These are phyloP conservation scores for Candida schatavii DNA, from an alignment of 805 yeast species.

Conservation along the genomic window DNA sequence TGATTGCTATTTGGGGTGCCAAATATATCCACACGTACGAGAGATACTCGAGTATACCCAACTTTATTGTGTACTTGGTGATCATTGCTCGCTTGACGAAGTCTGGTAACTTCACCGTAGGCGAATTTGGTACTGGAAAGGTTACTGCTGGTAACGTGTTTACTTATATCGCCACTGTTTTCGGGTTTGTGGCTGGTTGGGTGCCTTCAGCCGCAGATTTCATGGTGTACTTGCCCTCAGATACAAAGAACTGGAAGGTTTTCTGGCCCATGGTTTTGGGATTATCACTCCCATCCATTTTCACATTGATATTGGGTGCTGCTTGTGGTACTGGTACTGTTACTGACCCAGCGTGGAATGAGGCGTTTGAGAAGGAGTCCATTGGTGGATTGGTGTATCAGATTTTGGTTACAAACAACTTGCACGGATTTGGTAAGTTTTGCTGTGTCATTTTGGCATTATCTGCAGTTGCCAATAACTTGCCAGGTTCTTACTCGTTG, in stretches of 20 bases:
- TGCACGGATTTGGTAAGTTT: conserved; percentile 32
- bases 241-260: conserved; percentile 26
- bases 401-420: conserved; percentile 24
- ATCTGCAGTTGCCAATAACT: conserved; percentile 29
- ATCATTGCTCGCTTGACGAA: conserved; percentile 26
- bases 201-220: conserved; percentile 32
- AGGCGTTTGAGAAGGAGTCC: conserved; percentile 25
- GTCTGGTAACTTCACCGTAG: conserved; percentile 23
- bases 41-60: conserved; percentile 33
- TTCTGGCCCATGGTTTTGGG: conserved; percentile 26
- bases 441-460: conserved; percentile 30
- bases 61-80: conserved; percentile 24
- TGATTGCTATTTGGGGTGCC: conserved; percentile 30
- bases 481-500: conserved; percentile 33
- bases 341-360: conserved; percentile 24
- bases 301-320: conserved; percentile 30
- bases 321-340: conserved; percentile 29
- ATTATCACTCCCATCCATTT: conserved; percentile 24
- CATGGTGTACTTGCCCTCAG: conserved; percentile 29
- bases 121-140: conserved; percentile 24
- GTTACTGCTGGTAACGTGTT: conserved; percentile 28
- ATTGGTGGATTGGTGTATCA: conserved; percentile 32
- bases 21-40: conserved; percentile 29
- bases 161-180: conserved; percentile 25
- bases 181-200: conserved; percentile 35